These are phyloP conservation scores for Xylariaceae sp. DNA, from an alignment of 2,329 filamentous ascomycete species.

Conservation along the genomic window DNA sequence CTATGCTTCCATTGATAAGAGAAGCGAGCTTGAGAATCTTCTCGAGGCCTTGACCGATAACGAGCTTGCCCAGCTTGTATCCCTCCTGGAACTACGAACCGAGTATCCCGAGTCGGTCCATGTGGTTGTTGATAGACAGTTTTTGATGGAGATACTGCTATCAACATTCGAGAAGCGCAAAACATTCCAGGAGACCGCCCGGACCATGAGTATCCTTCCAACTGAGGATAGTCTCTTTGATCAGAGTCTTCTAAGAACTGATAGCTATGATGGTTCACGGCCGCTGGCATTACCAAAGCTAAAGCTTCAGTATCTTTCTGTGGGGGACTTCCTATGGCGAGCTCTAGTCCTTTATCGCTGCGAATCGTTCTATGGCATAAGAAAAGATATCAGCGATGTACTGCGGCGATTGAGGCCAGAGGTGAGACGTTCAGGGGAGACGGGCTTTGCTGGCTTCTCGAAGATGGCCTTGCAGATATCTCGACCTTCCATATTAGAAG, in stretches of 20 bases:
- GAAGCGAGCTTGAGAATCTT: slow-evolving; percentile 71
- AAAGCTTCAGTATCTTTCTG: slow-evolving; percentile 90
- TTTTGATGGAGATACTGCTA: slow-evolving; percentile 67
- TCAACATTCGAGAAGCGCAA: slow-evolving; percentile 69
- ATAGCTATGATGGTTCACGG: slow-evolving; percentile 78
- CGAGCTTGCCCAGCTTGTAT: slow-evolving; percentile 66
- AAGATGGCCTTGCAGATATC: slow-evolving; percentile 86
- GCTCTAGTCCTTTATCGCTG: slow-evolving; percentile 83
- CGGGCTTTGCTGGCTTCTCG: slow-evolving; percentile 75
- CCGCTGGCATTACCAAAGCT: slow-evolving; percentile 90
- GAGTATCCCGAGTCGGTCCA: slow-evolving; percentile 70
- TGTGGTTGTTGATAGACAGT: slow-evolving; percentile 57
- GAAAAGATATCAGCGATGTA: slow-evolving; percentile 81
- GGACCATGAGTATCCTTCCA: slow-evolving; percentile 69
- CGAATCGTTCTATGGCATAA: slow-evolving; percentile 89
- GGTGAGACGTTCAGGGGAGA: slow-evolving; percentile 56
- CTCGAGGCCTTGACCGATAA: slow-evolving; percentile 66
- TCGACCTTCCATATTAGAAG: slow-evolving; percentile 81
- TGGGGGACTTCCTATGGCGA: slow-evolving; percentile 96
- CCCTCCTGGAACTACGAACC: slow-evolving; percentile 70
- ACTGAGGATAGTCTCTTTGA: slow-evolving; percentile 82
- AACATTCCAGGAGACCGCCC: slow-evolving; percentile 75
- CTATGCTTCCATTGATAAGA: slow-evolving; percentile 78
- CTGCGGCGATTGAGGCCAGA: slow-evolving; percentile 74
- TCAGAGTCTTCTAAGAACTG: slow-evolving; percentile 68